phyloP scores from a whole-genome alignment of 352 stramenopile genomes.

The Stephanocyclus meneghinianus region DNA sequence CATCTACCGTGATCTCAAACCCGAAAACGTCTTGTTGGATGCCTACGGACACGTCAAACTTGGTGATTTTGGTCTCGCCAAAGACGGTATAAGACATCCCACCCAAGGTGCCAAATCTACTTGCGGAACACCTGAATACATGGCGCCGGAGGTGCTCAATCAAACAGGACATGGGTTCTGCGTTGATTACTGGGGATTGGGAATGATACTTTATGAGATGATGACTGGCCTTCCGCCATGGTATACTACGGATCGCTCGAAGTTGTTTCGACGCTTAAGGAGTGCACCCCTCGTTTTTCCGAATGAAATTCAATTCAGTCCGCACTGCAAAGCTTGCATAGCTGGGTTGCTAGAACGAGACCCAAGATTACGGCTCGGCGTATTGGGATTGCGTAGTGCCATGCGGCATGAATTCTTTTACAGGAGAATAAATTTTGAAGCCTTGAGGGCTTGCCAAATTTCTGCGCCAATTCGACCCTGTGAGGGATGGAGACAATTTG shows the following conservation, averaged over 20 bases:
- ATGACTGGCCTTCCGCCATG: slow-evolving; percentile 83
- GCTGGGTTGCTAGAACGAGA: slow-evolving; percentile 73
- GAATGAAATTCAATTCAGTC: slow-evolving; percentile 74
- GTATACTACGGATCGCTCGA: slow-evolving; percentile 83
- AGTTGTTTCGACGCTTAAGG: slow-evolving; percentile 78
- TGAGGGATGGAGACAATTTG: slow-evolving; percentile 73
- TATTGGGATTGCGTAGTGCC: slow-evolving; percentile 68
- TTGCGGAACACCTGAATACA: slow-evolving; percentile 86
- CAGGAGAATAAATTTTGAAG: slow-evolving; percentile 76
- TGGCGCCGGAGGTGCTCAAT: slow-evolving; percentile 82
- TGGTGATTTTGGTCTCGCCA: slow-evolving; percentile 83
- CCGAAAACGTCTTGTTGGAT: slow-evolving; percentile 85
- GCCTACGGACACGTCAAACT: slow-evolving; percentile 81
- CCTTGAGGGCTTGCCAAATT: slow-evolving; percentile 64
- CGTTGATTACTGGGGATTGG: slow-evolving; percentile 82
- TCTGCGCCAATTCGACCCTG: slow-evolving; percentile 77
- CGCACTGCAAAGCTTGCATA: slow-evolving; percentile 60
- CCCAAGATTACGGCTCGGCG: slow-evolving; percentile 66
- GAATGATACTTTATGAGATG: slow-evolving; percentile 84
- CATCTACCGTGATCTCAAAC: slow-evolving; percentile 84
- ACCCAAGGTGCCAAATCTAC: slow-evolving; percentile 77
- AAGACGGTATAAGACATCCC: slow-evolving; percentile 75
- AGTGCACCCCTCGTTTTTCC: slow-evolving; percentile 73
- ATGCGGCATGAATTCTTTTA: slow-evolving; percentile 82
- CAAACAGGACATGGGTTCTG: slow-evolving; percentile 81